A percentile compares a stretch with the other conserved stretches of the same genome.
Evolutionary conservation across 805 yeast species (phyloP).

Genomic region (Kuraishia piskuri): DNA sequence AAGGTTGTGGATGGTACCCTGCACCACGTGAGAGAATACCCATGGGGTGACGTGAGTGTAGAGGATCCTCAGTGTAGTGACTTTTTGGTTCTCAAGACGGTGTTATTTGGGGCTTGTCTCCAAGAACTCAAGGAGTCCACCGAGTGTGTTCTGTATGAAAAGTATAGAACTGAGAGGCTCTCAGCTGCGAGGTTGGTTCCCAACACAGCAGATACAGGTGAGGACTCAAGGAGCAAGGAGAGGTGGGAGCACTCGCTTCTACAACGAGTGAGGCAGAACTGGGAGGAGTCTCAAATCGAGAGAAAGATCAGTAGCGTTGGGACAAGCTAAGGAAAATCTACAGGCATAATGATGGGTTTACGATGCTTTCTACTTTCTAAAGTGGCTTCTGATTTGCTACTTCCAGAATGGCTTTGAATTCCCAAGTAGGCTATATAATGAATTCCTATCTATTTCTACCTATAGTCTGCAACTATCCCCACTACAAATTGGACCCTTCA

Average conservation of each 20-base stretch:
- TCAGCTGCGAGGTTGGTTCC: neutral
- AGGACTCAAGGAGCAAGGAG: neutral
- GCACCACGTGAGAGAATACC: constrained; percentile 73
- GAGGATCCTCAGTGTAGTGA: constrained; percentile 80
- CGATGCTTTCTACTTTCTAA: no score
- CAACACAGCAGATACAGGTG: neutral
- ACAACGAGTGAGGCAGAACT: neutral
- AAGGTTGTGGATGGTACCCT: constrained; percentile 58
- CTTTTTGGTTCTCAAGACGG: constrained; percentile 63
- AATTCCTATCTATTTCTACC: no score
- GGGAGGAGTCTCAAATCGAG: neutral
- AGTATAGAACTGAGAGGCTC: constrained; percentile 60
- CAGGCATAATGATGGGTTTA: no score
- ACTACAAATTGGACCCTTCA: no score
- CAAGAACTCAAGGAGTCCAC: constrained; percentile 74
- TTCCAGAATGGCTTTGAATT: no score
- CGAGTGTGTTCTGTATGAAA: constrained; percentile 67
- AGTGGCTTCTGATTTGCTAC: no score
- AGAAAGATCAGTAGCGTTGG: neutral
- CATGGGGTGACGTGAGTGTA: constrained; percentile 80
- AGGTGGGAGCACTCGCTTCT: neutral
- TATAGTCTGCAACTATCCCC: no score
- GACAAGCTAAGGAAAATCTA: no score
- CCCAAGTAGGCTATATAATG: no score
- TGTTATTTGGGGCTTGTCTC: constrained; percentile 72